These are phyloP conservation scores for Solanum bulbocastanum DNA, from an alignment of 257 asterid genomes.

Conservation along the genomic window DNA sequence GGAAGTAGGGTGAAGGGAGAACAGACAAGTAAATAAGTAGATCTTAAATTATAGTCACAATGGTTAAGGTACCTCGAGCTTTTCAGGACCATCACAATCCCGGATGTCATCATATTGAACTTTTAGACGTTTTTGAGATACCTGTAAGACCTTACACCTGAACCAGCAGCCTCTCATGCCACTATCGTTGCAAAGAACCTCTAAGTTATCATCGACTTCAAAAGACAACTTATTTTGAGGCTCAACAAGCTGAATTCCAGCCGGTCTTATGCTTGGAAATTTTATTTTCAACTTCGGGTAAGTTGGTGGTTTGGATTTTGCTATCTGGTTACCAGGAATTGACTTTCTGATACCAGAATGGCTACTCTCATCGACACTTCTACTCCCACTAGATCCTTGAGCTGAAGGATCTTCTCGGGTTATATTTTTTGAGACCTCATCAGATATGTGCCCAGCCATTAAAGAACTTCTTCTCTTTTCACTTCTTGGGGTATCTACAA, in stretches of 20 bases:
- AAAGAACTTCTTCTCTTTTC: not conserved
- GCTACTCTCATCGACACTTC: not conserved
- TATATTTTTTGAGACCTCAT: not conserved
- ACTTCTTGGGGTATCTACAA: not conserved
- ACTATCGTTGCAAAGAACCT: not conserved
- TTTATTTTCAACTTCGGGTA: not conserved
- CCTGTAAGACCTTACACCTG: not conserved
- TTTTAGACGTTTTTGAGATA: not conserved
- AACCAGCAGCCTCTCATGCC: not conserved
- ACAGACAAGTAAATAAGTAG: not conserved
- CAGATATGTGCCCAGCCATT: not conserved
- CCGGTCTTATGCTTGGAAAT: no score
- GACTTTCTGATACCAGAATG: not conserved
- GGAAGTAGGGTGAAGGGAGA: not conserved
- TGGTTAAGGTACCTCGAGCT: not conserved
- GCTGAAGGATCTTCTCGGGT: not conserved
- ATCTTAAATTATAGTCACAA: not conserved
- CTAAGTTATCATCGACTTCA: not conserved
- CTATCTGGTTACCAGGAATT: not conserved
- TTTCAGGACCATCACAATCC: not conserved
- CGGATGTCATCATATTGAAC: not conserved
- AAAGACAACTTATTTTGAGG: not conserved
- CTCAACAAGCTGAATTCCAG: not conserved
- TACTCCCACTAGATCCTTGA: not conserved
- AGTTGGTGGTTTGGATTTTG: not conserved